phyloP scores from a whole-genome alignment of 31 red algal species.

The Porphyra umbilicalis region DNA sequence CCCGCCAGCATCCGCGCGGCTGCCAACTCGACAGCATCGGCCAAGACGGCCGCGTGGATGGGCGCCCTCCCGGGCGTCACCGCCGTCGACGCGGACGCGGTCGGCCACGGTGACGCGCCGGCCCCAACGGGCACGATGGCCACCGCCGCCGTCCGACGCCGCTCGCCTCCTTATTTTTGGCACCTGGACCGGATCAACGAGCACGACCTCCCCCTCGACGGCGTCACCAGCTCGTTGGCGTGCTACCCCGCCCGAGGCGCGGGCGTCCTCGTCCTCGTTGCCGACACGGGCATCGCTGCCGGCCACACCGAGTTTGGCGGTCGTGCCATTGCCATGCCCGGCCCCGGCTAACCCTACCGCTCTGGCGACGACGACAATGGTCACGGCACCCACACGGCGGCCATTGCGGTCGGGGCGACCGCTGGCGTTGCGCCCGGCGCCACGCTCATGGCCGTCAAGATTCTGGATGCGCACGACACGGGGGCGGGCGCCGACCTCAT shows the following conservation, averaged over 20 bases:
- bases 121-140: no score
- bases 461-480: not conserved
- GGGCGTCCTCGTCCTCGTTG: not conserved
- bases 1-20: not conserved
- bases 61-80: not conserved
- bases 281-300: not conserved
- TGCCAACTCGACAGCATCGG: no score
- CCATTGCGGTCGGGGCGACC: not conserved
- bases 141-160: no score
- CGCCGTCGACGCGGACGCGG: not conserved
- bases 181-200: not conserved
- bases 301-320: not conserved
- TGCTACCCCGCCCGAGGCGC: not conserved
- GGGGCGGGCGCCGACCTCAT: not conserved
- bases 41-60: no score
- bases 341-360: not conserved
- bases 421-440: not conserved
- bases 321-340: not conserved
- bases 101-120: no score
- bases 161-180: not conserved
- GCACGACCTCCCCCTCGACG: not conserved
- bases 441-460: not conserved
- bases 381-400: not conserved
- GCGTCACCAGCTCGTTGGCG: not conserved
- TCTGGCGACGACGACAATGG: not conserved